phyloP scores from a whole-genome alignment of 2,329 filamentous ascomycete genomes.

The Grosmannia penicillata region DNA sequence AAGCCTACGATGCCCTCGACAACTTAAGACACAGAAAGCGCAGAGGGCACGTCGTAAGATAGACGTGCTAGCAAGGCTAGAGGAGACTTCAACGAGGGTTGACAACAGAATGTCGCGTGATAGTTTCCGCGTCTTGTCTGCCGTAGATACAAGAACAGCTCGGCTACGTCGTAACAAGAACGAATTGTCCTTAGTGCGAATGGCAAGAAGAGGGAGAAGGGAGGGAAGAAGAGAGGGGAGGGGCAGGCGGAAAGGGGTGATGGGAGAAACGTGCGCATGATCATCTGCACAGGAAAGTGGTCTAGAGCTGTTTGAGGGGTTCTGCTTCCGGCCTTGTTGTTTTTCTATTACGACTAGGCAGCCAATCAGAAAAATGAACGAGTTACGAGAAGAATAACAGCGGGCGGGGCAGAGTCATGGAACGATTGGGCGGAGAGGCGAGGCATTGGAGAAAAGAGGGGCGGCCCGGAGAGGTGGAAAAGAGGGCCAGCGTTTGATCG shows the following conservation, averaged over 20 bases:
- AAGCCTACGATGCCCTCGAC: too few relatives aligned
- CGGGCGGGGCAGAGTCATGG: not conserved
- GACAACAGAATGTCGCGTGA: too few relatives aligned
- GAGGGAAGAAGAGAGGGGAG: slow-evolving; percentile 10
- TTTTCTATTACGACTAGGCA: slow-evolving; percentile 6
- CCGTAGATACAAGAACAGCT: too few relatives aligned
- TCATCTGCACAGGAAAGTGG: slow-evolving; percentile 4
- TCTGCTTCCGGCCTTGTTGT: not conserved
- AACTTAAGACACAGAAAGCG: too few relatives aligned
- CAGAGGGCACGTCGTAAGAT: too few relatives aligned
- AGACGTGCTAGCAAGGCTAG: too few relatives aligned
- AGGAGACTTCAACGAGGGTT: too few relatives aligned
- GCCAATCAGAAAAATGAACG: slow-evolving; percentile 27
- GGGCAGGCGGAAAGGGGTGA: slow-evolving; percentile 2
- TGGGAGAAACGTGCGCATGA: slow-evolving; percentile 11
- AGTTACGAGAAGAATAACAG: not conserved
- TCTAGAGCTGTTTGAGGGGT: slow-evolving; percentile 1
- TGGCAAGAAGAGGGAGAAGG: slow-evolving; percentile 9
- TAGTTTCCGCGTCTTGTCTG: too few relatives aligned
- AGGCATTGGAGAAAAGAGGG: not conserved
- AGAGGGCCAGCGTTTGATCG: too few relatives aligned
- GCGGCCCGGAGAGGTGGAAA: too few relatives aligned
- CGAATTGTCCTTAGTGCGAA: too few relatives aligned
- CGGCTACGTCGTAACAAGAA: too few relatives aligned
- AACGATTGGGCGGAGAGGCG: not conserved